phyloP scores from a whole-genome alignment of 139 green algal genomes.

The Chlorella ohadii region DNA sequence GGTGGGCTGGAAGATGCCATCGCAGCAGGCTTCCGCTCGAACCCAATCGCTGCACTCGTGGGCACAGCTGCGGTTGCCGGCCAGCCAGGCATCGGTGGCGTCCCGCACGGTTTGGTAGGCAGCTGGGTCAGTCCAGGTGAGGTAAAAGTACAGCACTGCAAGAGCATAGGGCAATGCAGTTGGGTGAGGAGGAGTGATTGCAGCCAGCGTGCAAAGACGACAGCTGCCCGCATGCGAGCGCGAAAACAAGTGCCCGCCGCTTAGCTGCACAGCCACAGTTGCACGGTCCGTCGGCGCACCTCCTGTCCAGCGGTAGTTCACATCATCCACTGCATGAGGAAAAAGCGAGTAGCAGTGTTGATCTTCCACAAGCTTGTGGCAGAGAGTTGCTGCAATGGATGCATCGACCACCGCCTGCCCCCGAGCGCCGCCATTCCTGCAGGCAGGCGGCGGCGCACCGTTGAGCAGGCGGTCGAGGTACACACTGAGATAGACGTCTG shows the following conservation, averaged over 20 bases:
- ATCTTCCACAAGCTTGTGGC: too few relatives aligned
- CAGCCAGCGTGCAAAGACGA: too few relatives aligned
- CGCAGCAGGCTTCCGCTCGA: conserved; percentile 2
- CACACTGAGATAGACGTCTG: not conserved
- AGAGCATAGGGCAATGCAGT: too few relatives aligned
- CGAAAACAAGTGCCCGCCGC: too few relatives aligned
- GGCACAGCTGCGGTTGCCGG: not conserved
- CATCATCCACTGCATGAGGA: not conserved
- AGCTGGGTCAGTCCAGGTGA: conserved; percentile 5
- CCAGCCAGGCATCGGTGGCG: not conserved
- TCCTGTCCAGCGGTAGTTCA: not conserved
- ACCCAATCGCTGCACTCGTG: conserved; percentile 9
- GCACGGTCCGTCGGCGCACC: too few relatives aligned
- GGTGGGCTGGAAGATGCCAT: conserved; percentile 22
- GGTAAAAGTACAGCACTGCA: conserved; percentile 6
- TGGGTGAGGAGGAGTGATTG: too few relatives aligned
- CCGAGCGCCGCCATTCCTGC: not conserved
- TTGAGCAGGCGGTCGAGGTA: conserved; percentile 27
- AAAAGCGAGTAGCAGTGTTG: too few relatives aligned
- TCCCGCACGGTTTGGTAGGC: not conserved
- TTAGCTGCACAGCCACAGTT: too few relatives aligned
- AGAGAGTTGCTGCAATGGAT: too few relatives aligned
- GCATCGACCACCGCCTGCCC: too few relatives aligned
- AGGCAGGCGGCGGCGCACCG: not conserved
- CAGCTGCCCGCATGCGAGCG: too few relatives aligned